Evolutionary conservation across 805 yeast genomes (phyloP).

Genomic region (Huiozyma naganishii): DNA sequence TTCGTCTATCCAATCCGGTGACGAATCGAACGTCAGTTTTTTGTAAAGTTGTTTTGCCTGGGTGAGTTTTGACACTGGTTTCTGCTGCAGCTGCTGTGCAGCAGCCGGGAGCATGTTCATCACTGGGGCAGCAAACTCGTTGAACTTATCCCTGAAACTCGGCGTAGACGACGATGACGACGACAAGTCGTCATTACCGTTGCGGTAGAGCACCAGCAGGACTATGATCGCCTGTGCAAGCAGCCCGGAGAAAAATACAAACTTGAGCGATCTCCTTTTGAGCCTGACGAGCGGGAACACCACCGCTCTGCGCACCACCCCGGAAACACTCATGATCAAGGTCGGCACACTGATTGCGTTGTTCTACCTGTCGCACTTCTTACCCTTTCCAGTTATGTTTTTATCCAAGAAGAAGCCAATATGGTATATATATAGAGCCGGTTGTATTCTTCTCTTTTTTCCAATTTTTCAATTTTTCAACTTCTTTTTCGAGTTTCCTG

Average conservation of each 20-base stretch:
- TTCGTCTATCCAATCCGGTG: constrained; percentile 12
- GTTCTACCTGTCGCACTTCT: no score
- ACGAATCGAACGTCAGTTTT: constrained; percentile 14
- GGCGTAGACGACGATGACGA: not conserved
- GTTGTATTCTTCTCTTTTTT: no score
- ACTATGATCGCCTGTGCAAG: not conserved
- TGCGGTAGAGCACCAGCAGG: not conserved
- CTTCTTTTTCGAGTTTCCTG: no score
- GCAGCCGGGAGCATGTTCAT: not conserved
- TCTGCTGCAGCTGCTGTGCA: not conserved
- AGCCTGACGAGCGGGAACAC: not conserved
- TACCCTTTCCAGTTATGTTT: no score
- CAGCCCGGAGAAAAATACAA: not conserved
- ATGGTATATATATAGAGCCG: no score
- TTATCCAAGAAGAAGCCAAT: no score
- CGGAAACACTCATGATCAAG: no score
- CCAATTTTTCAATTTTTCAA: no score
- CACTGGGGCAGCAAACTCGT: not conserved
- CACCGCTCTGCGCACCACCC: no score
- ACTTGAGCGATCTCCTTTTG: not conserved
- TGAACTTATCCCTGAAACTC: not conserved
- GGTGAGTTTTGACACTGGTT: not conserved
- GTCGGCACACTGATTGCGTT: no score
- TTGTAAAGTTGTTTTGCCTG: constrained; percentile 6
- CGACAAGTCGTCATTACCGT: not conserved